Percentiles rank a stretch among this genome's conserved stretches.
These are phyloP conservation scores for Akanthomyces lecanii DNA, from an alignment of 2,329 filamentous ascomycete species.

Conservation along the genomic window DNA sequence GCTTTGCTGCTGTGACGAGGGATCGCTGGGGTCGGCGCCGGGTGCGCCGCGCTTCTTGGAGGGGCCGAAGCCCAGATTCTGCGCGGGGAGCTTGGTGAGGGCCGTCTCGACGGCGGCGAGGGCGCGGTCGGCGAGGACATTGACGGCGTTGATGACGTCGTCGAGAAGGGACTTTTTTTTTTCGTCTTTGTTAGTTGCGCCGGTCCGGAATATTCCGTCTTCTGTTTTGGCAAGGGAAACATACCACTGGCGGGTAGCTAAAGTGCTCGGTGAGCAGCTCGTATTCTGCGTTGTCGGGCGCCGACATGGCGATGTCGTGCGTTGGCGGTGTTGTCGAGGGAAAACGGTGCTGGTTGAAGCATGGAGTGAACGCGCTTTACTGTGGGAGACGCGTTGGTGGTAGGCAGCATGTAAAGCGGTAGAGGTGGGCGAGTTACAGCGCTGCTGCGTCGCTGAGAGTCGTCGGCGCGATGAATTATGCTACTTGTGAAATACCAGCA, in stretches of 20 bases:
- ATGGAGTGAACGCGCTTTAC: background rate
- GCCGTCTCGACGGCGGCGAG: conserved; percentile 83
- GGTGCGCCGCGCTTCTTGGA: conserved; percentile 37
- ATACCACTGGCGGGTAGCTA: conserved; percentile 84
- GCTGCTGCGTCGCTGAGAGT: background rate
- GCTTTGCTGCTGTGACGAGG: conserved; percentile 26
- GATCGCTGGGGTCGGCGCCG: conserved; percentile 23
- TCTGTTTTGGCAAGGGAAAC: background rate
- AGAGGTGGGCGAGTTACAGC: background rate
- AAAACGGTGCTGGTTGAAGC: background rate
- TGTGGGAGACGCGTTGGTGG: background rate
- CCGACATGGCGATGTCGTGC: conserved; percentile 26
- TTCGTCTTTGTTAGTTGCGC: conserved; percentile 17
- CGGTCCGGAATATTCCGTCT: conserved; percentile 1
- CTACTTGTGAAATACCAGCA: background rate
- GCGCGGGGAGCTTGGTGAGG: conserved; percentile 68
- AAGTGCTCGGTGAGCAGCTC: conserved; percentile 91
- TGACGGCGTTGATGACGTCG: conserved; percentile 96
- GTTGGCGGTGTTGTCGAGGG: background rate
- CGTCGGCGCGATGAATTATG: background rate
- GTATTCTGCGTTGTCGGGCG: conserved; percentile 45
- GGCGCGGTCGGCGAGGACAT: conserved; percentile 86
- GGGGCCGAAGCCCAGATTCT: conserved; percentile 71
- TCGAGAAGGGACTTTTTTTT: conserved; percentile 79
- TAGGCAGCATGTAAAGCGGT: background rate